Conservation (phyloP, 495 filamentous ascomycete species). For the Terfezia claveryi region DNA sequence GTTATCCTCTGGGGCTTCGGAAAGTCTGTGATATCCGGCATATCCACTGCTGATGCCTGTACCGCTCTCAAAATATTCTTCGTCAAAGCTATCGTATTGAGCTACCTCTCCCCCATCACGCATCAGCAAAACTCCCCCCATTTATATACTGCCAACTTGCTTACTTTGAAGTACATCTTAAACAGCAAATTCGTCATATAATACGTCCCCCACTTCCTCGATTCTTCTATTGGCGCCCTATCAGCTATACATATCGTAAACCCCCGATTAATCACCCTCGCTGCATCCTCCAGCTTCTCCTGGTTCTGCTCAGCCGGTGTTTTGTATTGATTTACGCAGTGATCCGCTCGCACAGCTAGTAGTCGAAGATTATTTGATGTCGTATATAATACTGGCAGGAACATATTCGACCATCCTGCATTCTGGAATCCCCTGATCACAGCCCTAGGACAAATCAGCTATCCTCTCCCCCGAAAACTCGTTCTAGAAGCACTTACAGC, state of each 20-base stretch:
- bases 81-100: conserved; percentile 68
- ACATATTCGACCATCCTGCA: conserved; percentile 56
- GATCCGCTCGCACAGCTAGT: conserved; percentile 78
- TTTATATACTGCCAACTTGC: neutral
- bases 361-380: conserved; percentile 60
- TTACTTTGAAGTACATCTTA: conserved; percentile 86
- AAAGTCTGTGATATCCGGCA: conserved; percentile 50
- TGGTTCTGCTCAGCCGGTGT: conserved; percentile 38
- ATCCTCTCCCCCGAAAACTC: conserved; percentile 54
- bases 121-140: no score
- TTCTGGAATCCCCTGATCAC: conserved; percentile 32
- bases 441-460: neutral
- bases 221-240: conserved; percentile 69
- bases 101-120: conserved; percentile 17
- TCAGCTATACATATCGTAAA: conserved; percentile 76
- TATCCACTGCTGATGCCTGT: conserved; percentile 47
- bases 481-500: conserved; percentile 39
- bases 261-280: conserved; percentile 64
- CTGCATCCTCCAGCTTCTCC: conserved; percentile 69
- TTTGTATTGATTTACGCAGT: conserved; percentile 29
- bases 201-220: conserved; percentile 93
- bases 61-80: conserved; percentile 76
- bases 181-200: conserved; percentile 80
- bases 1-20: conserved; percentile 85
- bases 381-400: conserved; percentile 66